Evolutionary conservation across 176 grass and related monocot genomes (phyloP).

Genomic region (Aechmea fasciata): DNA sequence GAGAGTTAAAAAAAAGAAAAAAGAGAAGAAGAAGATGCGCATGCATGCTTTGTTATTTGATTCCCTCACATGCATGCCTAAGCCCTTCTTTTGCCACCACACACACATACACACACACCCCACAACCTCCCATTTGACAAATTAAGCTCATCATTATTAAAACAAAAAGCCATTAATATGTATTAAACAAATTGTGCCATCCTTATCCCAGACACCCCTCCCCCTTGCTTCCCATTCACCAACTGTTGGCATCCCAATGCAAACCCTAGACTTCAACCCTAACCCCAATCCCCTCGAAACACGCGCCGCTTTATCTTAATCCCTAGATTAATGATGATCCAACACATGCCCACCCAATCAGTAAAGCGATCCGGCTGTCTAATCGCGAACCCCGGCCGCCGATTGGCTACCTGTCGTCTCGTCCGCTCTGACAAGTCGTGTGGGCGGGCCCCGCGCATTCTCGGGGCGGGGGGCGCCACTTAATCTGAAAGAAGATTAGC

Average conservation of each 20-base stretch:
- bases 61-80: conserved; percentile 58
- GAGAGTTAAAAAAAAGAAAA: background rate
- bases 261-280: conserved; percentile 6
- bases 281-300: conserved; percentile 39
- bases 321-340: too few relatives aligned
- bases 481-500: too few relatives aligned
- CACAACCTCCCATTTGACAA: background rate
- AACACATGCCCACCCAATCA: too few relatives aligned
- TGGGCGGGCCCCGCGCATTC: too few relatives aligned
- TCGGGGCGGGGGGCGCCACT: too few relatives aligned
- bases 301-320: background rate
- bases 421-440: background rate
- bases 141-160: background rate
- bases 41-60: conserved; percentile 27
- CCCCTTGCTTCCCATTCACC: conserved; percentile 68
- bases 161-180: background rate
- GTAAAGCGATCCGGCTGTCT: too few relatives aligned
- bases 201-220: conserved; percentile 56
- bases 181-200: conserved; percentile 37
- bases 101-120: conserved; percentile 8
- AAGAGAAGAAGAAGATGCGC: background rate
- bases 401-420: conserved; percentile 19
- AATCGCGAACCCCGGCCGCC: too few relatives aligned
- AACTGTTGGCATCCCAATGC: conserved; percentile 40
- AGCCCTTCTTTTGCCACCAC: conserved; percentile 16